Evolutionary conservation across 148 eudicot species (phyloP), one percentile per base, ranked within the genome.

Genomic region (Chenopodium formosanum): DNA sequence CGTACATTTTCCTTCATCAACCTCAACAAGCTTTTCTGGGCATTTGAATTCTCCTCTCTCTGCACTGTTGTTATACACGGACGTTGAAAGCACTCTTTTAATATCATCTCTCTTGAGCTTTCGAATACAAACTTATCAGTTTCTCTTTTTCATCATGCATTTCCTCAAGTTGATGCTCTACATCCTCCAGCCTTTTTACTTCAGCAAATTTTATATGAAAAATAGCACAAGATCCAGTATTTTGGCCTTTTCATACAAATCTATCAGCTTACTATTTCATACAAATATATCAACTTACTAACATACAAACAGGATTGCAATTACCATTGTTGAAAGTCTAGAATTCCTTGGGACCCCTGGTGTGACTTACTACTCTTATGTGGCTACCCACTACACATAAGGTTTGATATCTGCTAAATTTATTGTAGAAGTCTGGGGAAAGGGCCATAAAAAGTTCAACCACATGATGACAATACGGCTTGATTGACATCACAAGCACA

Each of bases 31-130:
- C 87, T 86, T 92, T 84, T 88, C 92, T 19, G 90, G 83, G 89
- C 79, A 88, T 67, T 81, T 83, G 62, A 72, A 74, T 37, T 90
- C 88, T 79, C 70, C 84, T 79, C 83, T 78, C 27, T 73, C 75
- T 29, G 78, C 82, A 83, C 25, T 68, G 65, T 82, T 58, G 19
- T 80, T 78, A 48, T 83, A 74, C 78, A 81, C 77, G 77, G 85
- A 85, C 79, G 90, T 81, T 69, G 93, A 87, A 80, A 95, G 88
- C 80, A 86, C 71, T 85, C 89, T 87, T 81, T 88, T 91, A 11
- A 93, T 83, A 65, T 94, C 99, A 89, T 96, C 97, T 94, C 80
- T 96, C 98, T 85, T 92, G 99, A 98, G 98, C 99, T 83, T 84
- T 90, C 86, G 94, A 98, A 83, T 94, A 94, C 34, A 96, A 86